These are phyloP conservation scores for Calonectria fujianensis DNA, from an alignment of 2,329 filamentous ascomycete genomes.

Conservation along the genomic window DNA sequence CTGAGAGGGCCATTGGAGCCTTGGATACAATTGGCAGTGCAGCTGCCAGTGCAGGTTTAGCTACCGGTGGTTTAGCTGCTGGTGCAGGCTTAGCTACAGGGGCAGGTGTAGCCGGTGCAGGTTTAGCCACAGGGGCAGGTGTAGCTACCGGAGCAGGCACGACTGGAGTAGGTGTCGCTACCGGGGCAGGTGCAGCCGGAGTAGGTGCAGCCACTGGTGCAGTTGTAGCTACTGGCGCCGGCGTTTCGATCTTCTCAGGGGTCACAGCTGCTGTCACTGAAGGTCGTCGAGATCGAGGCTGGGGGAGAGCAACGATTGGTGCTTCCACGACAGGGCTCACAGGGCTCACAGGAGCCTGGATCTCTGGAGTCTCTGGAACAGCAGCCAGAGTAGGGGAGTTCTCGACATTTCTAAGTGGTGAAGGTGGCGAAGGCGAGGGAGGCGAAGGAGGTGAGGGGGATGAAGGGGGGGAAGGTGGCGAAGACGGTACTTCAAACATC, in stretches of 20 bases:
- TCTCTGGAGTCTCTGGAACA: slow-evolving; percentile 41
- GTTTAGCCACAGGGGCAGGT: not conserved
- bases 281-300: slow-evolving; percentile 45
- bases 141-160: not conserved
- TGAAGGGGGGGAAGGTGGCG: not conserved
- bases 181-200: not conserved
- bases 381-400: slow-evolving; percentile 38
- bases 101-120: not conserved
- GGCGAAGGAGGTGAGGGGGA: not conserved
- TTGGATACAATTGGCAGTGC: not conserved
- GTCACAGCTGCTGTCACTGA: slow-evolving; percentile 33
- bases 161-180: not conserved
- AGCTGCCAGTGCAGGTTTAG: not conserved
- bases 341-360: slow-evolving; percentile 13
- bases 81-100: not conserved
- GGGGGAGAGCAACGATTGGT: slow-evolving; percentile 38
- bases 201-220: not conserved
- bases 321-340: slow-evolving; percentile 31
- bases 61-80: not conserved
- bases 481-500: not conserved
- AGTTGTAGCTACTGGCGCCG: not conserved
- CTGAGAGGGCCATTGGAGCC: not conserved
- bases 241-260: not conserved
- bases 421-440: not conserved
- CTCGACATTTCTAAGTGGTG: slow-evolving; percentile 7